Percentiles rank a stretch among this genome's conserved stretches.
Conservation (phyloP, 1,284 basidiomycete genomes). For the Leccinum olivaceoglutinosum region DNA sequence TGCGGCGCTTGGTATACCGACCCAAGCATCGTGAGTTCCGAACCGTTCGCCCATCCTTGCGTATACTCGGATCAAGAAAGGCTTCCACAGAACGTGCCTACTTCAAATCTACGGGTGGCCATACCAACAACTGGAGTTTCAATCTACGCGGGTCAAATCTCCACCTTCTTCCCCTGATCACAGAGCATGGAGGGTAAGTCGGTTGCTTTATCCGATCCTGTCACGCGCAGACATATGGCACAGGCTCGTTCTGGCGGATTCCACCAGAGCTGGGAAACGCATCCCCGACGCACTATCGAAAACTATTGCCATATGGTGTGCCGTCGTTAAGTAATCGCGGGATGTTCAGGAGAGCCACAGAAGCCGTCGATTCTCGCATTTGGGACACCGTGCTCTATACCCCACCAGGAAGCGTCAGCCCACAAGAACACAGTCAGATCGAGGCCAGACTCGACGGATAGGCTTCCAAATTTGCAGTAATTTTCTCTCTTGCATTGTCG, state of each 20-base stretch:
- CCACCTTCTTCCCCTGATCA: slow-evolving; percentile 63
- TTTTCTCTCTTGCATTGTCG: not conserved
- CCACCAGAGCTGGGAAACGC: slow-evolving; percentile 89
- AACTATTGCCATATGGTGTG: slow-evolving; percentile 94
- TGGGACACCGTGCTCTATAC: slow-evolving; percentile 63
- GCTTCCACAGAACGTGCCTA: slow-evolving; percentile 56
- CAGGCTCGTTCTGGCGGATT: slow-evolving; percentile 87
- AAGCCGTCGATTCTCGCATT: slow-evolving; percentile 16
- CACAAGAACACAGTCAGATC: slow-evolving; percentile 75
- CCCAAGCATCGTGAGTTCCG: slow-evolving; percentile 51
- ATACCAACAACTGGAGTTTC: slow-evolving; percentile 84
- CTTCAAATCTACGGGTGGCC: slow-evolving; percentile 98
- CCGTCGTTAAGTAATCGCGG: slow-evolving; percentile 77
- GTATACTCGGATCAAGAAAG: slow-evolving; percentile 17
- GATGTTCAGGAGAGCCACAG: slow-evolving; percentile 30
- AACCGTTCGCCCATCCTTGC: not conserved
- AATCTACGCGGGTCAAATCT: slow-evolving; percentile 83
- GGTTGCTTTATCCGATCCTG: slow-evolving; percentile 10
- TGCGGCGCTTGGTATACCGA: slow-evolving; percentile 95
- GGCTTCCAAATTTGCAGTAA: slow-evolving; percentile 57
- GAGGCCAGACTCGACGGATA: slow-evolving; percentile 56
- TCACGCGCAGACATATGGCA: not conserved
- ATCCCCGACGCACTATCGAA: slow-evolving; percentile 94
- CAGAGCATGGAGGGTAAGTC: slow-evolving; percentile 51
- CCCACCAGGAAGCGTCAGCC: slow-evolving; percentile 57